A percentile compares a stretch with the other conserved stretches of the same genome.
phyloP scores from a whole-genome alignment of 768 basidiomycete species.

The Tylopilus sp. region DNA sequence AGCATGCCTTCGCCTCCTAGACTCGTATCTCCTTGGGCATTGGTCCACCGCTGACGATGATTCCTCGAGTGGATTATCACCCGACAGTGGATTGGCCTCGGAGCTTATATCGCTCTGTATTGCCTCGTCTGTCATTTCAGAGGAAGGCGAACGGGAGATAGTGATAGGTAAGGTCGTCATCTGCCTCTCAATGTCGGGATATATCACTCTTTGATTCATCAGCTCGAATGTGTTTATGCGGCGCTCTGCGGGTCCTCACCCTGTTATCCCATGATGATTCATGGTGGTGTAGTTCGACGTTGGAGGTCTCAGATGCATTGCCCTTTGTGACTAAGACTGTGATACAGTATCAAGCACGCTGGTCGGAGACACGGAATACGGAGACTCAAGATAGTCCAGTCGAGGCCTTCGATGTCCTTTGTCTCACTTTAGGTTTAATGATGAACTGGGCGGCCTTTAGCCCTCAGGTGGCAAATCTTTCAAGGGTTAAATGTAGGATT shows the following conservation, averaged over 20 bases:
- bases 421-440: slow-evolving; percentile 69
- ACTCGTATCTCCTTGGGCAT: slow-evolving; percentile 57
- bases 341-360: slow-evolving; percentile 34
- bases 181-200: not conserved
- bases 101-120: slow-evolving; percentile 52
- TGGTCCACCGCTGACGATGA: slow-evolving; percentile 38
- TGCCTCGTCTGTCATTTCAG: slow-evolving; percentile 39
- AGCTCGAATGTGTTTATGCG: slow-evolving; percentile 51
- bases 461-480: slow-evolving; percentile 43
- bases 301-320: slow-evolving; percentile 44
- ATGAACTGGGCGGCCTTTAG: slow-evolving; percentile 70
- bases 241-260: slow-evolving; percentile 63
- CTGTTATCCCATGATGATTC: slow-evolving; percentile 63
- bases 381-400: slow-evolving; percentile 22
- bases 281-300: slow-evolving; percentile 52
- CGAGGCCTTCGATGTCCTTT: slow-evolving; percentile 63
- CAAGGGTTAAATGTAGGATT: slow-evolving; percentile 50
- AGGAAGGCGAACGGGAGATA: slow-evolving; percentile 17
- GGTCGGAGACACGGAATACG: slow-evolving; percentile 8
- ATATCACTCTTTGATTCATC: not conserved
- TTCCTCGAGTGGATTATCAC: slow-evolving; percentile 6
- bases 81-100: slow-evolving; percentile 34
- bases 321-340: slow-evolving; percentile 48
- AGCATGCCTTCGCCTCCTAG: slow-evolving; percentile 57
- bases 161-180: slow-evolving; percentile 15